Base-by-base conservation (phyloP, 352 stramenopile species). In the Phytophthora tentaculata region DNA sequence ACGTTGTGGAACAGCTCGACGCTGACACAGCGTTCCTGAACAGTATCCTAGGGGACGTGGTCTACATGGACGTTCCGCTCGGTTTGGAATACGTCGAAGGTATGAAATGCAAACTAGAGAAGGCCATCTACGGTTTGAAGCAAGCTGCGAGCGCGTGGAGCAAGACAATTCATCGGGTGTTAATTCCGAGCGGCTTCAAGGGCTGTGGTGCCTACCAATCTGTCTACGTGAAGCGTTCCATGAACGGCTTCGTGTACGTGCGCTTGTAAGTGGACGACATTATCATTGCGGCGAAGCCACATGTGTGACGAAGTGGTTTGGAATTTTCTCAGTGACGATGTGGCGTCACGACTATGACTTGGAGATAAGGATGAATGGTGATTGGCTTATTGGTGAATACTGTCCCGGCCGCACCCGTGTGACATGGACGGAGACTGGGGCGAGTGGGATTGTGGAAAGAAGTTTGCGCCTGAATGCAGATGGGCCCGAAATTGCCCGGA, bases 21-120 rank as follows among this genome's bases (percentile, higher is more conserved):
- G 64, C 76, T 0, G 73, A 79, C 26, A 79, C 72, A 22, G 72
- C 71, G 19, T 80, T 77, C 44, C 29, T 79, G 1, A 74, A 80
- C 54, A 70, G 58, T 52, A 53, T 23, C 55, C 3, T 23, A 19
- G 1, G 3, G 6, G 32, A 39, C 0, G 3, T 39, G 6, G 58
- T 73, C 0, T 68, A 62, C 58, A 61, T 64, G 51, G 49, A 76
- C 9, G 53, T 44, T 1, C 41, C 61, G 13, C 10, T 39, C 3
- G 32, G 9, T 39, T 14, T 39, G 7, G 32, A 13, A 9, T 14
- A 39, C 1, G 32, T 9, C 10, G 6, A 39, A 13, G 12, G 23
- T 2, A 29, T 29, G 45, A 24, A 23, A 17, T 69, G 35, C 23
- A 13, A 52, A 22, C 28, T 73, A 5, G 5, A 57, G 12, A 67